These are phyloP conservation scores for Colletotrichum kahawae DNA, from an alignment of 2,329 filamentous ascomycete species.

Conservation along the genomic window DNA sequence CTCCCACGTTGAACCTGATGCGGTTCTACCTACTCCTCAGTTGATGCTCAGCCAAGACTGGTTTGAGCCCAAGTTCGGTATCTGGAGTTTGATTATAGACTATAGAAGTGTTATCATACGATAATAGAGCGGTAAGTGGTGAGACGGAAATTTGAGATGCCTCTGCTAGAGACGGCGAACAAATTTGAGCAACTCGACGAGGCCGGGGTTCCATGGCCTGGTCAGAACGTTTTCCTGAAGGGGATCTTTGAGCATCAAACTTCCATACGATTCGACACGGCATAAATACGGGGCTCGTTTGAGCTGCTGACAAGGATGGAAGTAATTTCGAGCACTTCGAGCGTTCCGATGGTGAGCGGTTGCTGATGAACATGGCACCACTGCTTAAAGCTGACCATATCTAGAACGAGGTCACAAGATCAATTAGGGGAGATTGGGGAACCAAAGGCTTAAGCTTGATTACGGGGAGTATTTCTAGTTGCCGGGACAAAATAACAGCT, in stretches of 20 bases:
- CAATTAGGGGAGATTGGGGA: neutral
- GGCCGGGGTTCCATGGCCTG: neutral
- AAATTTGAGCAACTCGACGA: neutral
- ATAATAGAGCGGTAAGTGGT: constrained; percentile 29
- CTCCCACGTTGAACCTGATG: neutral
- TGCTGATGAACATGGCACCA: neutral
- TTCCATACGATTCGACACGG: neutral
- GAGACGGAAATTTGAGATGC: neutral
- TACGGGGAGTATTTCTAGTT: neutral
- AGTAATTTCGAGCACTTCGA: neutral
- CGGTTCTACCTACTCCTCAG: constrained; percentile 26
- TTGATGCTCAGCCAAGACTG: constrained; percentile 38
- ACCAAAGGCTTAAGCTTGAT: neutral
- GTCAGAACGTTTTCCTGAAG: neutral
- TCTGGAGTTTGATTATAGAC: constrained; percentile 38
- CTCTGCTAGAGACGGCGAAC: neutral
- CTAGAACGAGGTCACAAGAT: neutral
- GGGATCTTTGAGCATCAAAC: neutral
- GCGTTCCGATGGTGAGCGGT: neutral
- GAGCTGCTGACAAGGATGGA: neutral
- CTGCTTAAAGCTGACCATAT: neutral
- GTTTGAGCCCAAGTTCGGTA: constrained; percentile 40
- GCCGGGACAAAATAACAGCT: neutral
- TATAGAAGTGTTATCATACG: constrained; percentile 40
- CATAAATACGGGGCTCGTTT: neutral